Evolutionary conservation across 176 grass and related monocot species (phyloP), one percentile per base, ranked within the genome.

Genomic region (Eleusine coracana): DNA sequence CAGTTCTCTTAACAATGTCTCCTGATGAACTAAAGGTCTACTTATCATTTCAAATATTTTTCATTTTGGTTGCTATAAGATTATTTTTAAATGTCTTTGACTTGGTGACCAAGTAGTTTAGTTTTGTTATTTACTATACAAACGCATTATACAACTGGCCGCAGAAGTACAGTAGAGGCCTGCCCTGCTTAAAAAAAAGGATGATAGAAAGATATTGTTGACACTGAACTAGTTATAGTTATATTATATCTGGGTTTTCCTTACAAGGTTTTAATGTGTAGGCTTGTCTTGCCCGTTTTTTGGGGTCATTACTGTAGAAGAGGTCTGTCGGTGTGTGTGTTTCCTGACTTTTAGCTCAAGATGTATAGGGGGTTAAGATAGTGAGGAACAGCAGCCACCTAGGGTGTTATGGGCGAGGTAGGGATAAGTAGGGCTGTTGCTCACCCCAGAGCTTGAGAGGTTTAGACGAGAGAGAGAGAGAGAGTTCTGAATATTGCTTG

Each of bases 1-100:
- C 83, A 78, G 83, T 90, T 78, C 84, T 99, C 54, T 86, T 99
- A 81, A 91, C 77, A 63, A 99, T 99, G 96, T 88, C 91, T 50
- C 93, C 96, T 13, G 90, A 92, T 66, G 96, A 99, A 82, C 81
- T 99, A 74, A 99, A 96, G 91, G 96, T 96, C 42, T 86, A 73
- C 71, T 62, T n/a, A 41, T 60, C 51, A 14, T 78, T 81, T 68
- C 17, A 66, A 66, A 10, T 50, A 73, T 46, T 82, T 82, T 78
- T 38, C 66, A 77, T 66, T 76, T 87, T 60, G 36, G 40, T 83
- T 29, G 28, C 68, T 69, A 46, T 55, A 66, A 36, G 40, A 50
- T 28, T 36, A 27, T 73, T 40, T 80, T 44, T 20, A 48, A 55
- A 78, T 21, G 16, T 34, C 40, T 61, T 68, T 74, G 67, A 13